These are phyloP conservation scores for Fusarium miscanthi DNA, from an alignment of 2,329 filamentous ascomycete species.

Conservation along the genomic window DNA sequence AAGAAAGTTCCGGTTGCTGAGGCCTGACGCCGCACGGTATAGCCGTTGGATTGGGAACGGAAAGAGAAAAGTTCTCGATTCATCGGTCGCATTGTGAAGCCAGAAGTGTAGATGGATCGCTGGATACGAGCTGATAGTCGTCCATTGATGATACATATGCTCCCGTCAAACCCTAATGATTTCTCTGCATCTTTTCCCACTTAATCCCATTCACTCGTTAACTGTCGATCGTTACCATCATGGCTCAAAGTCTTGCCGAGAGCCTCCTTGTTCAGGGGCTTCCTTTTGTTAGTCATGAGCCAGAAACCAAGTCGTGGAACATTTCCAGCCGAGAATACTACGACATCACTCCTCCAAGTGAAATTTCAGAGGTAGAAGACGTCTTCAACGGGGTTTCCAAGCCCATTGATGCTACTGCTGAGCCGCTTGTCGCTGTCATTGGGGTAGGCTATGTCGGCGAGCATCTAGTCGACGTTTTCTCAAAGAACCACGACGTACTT, in stretches of 20 bases:
- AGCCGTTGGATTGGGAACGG: conserved; percentile 23
- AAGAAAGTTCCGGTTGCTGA: conserved; percentile 9
- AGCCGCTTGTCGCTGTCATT: conserved; percentile 59
- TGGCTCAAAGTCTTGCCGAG: conserved; percentile 43
- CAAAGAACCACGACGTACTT: conserved; percentile 54
- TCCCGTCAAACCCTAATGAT: conserved; percentile 24
- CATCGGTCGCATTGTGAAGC: conserved; percentile 18
- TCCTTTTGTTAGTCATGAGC: conserved; percentile 35
- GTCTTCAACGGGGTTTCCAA: conserved; percentile 12
- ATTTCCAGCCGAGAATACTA: conserved; percentile 44
- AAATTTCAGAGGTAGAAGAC: conserved; percentile 45
- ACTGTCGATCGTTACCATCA: conserved; percentile 42
- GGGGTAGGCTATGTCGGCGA: conserved; percentile 65
- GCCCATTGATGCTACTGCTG: conserved; percentile 19
- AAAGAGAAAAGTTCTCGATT: conserved; percentile 24
- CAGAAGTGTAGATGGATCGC: conserved; percentile 6
- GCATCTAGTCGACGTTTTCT: conserved; percentile 60
- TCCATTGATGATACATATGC: conserved; percentile 38
- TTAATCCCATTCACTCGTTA: conserved; percentile 37
- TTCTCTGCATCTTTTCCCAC: conserved; percentile 6
- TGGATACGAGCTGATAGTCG: conserved; percentile 16
- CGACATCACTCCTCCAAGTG: conserved; percentile 50
- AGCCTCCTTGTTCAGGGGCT: conserved; percentile 38
- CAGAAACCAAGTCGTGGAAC: conserved; percentile 39
- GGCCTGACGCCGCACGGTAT: conserved; percentile 28